Conservation (phyloP, 2,329 filamentous ascomycete genomes). For the Fusarium duplospermum region DNA sequence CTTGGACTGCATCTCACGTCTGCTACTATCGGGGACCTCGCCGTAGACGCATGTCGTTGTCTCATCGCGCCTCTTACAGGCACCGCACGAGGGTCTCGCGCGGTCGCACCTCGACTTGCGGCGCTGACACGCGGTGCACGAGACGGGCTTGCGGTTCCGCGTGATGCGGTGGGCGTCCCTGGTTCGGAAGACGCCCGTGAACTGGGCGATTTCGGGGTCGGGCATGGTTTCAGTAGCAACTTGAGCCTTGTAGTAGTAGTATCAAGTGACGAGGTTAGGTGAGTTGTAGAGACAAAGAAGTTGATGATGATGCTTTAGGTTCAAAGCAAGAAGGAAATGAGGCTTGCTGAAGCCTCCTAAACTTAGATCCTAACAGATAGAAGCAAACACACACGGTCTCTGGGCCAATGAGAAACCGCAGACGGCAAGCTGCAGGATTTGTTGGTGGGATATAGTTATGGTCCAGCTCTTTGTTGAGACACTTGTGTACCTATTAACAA, state of each 20-base stretch:
- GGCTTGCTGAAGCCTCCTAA: not conserved
- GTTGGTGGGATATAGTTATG: not conserved
- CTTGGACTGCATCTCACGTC: constrained; percentile 53
- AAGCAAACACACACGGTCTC: not conserved
- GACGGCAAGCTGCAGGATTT: not conserved
- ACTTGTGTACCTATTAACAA: not conserved
- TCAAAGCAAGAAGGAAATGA: not conserved
- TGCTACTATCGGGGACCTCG: constrained; percentile 8
- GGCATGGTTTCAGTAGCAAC: constrained; percentile 30
- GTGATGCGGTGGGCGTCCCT: constrained; percentile 49
- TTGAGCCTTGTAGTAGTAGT: not conserved
- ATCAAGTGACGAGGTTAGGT: not conserved
- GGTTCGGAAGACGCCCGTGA: constrained; percentile 53
- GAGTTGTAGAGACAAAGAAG: not conserved
- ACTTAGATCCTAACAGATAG: not conserved
- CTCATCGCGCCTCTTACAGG: constrained; percentile 55
- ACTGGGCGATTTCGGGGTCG: constrained; percentile 33
- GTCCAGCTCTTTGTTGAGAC: not conserved
- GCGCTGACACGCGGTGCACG: constrained; percentile 55
- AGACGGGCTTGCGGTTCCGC: constrained; percentile 56
- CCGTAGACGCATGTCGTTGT: constrained; percentile 49
- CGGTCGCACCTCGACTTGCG: constrained; percentile 59
- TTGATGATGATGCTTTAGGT: not conserved
- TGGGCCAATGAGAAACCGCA: constrained; percentile 3
- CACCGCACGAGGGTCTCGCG: constrained; percentile 51